Evolutionary conservation across 1,284 basidiomycete species (phyloP).

Genomic region (Phellopilus nigrolimitatus): DNA sequence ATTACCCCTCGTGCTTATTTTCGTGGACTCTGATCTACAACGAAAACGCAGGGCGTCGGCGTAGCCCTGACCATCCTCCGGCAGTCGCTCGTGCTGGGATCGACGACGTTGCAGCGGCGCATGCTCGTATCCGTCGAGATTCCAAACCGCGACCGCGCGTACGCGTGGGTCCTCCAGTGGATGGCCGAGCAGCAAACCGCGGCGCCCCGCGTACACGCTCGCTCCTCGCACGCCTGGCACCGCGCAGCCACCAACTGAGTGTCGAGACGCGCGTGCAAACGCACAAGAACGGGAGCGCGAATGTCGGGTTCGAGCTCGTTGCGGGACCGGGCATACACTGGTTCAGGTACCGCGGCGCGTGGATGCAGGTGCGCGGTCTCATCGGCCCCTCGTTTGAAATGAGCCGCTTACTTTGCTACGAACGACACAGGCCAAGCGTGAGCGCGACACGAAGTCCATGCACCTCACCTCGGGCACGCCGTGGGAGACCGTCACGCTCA

Average conservation of each 20-base stretch:
- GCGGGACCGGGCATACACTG: slow-evolving; percentile 96
- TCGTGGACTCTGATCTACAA: background rate
- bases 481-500: slow-evolving; percentile 97
- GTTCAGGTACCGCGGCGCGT: slow-evolving; percentile 85
- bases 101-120: slow-evolving; percentile 77
- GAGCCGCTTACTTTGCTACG: slow-evolving; percentile 7
- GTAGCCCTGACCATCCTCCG: slow-evolving; percentile 76
- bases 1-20: background rate
- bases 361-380: slow-evolving; percentile 79
- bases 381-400: slow-evolving; percentile 2
- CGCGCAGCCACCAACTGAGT: slow-evolving; percentile 86
- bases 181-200: slow-evolving; percentile 65
- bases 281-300: slow-evolving; percentile 83
- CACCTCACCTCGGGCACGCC: slow-evolving; percentile 89
- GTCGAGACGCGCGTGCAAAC: slow-evolving; percentile 91
- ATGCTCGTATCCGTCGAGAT: slow-evolving; percentile 96
- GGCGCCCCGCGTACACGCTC: slow-evolving; percentile 29
- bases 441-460: slow-evolving; percentile 90
- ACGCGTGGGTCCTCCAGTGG: slow-evolving; percentile 98
- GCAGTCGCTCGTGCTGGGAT: slow-evolving; percentile 64
- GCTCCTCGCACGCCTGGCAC: slow-evolving; percentile 36
- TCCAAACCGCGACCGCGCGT: slow-evolving; percentile 91
- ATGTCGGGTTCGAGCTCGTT: slow-evolving; percentile 86
- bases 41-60: slow-evolving; percentile 88
- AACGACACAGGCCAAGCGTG: slow-evolving; percentile 72